Percentiles rank a stretch among this genome's conserved stretches.
Evolutionary conservation across 495 filamentous ascomycete species (phyloP).

Genomic region (Durotheca rogersii): DNA sequence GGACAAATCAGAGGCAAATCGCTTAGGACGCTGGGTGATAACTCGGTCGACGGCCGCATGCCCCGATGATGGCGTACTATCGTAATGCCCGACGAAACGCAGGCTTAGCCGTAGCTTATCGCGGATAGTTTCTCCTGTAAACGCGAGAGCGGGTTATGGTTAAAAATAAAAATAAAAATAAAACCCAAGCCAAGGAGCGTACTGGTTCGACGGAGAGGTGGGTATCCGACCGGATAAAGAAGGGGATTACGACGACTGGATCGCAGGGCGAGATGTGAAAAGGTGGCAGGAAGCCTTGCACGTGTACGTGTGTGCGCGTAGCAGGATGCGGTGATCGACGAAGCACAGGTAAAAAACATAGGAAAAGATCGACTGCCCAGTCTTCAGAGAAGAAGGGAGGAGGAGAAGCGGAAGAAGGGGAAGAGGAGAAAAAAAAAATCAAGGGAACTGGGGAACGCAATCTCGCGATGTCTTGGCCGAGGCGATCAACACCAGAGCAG

Average conservation of each 20-base stretch:
- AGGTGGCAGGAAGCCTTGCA: not conserved
- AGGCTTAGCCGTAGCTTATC: no score
- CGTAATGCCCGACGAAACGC: no score
- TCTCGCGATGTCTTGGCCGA: constrained; percentile 28
- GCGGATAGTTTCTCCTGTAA: no score
- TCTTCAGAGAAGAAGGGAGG: constrained; percentile 1
- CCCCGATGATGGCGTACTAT: no score
- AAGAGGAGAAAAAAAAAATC: constrained; percentile 3
- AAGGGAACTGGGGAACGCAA: constrained; percentile 19
- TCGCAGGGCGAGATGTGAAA: not conserved
- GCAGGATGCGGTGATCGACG: no score
- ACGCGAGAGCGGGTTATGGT: no score
- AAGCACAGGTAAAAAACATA: no score
- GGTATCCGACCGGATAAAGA: constrained; percentile 30
- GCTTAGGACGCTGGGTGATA: no score
- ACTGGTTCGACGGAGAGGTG: constrained; percentile 11
- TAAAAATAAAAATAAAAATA: not conserved
- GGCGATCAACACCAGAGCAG: constrained; percentile 31
- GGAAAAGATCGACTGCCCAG: not conserved
- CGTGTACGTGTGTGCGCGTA: not conserved
- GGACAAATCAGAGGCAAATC: no score
- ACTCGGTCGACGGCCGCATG: no score
- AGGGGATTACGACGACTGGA: constrained; percentile 19
- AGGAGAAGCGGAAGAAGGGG: not conserved
- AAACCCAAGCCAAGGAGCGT: constrained; percentile 14